A percentile compares a stretch with the other conserved stretches of the same genome.
Conservation (phyloP, 345 rosid genomes). For the Alliaria petiolata region DNA sequence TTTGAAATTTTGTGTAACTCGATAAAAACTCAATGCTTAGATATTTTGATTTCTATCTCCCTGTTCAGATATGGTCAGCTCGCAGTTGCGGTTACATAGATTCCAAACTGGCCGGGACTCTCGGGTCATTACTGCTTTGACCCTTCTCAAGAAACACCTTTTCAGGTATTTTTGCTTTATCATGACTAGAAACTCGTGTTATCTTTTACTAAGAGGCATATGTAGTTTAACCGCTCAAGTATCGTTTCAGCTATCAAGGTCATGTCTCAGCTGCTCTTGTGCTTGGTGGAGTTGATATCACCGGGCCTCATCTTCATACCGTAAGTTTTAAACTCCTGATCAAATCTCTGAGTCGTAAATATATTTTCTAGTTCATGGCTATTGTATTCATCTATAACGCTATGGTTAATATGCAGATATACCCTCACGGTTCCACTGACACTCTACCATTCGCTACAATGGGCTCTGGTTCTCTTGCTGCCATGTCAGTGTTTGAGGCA, state of each 20-base stretch:
- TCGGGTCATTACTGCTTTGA: conserved; percentile 72
- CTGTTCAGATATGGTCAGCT: conserved; percentile 76
- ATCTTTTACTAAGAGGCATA: not conserved
- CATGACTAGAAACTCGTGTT: not conserved
- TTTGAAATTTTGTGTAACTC: not conserved
- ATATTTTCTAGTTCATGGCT: not conserved
- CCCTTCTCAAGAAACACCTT: conserved; percentile 78
- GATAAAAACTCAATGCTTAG: not conserved
- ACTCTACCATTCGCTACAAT: conserved; percentile 85
- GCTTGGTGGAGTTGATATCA: conserved; percentile 84
- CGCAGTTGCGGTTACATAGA: conserved; percentile 75
- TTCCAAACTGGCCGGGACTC: conserved; percentile 80
- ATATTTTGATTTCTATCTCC: not conserved
- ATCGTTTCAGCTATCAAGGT: conserved; percentile 62
- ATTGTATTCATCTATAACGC: not conserved
- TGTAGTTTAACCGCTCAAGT: conserved; percentile 21
- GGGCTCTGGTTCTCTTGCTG: conserved; percentile 94
- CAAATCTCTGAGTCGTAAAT: not conserved
- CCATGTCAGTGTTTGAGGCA: conserved; percentile 79
- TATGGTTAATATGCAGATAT: conserved; percentile 46
- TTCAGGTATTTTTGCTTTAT: conserved; percentile 45
- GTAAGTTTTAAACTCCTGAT: conserved; percentile 39
- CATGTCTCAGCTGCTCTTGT: conserved; percentile 78
- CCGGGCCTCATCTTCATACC: conserved; percentile 82
- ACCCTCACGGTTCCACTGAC: conserved; percentile 84